phyloP scores from a whole-genome alignment of 805 yeast species.

The Candida golubevii region DNA sequence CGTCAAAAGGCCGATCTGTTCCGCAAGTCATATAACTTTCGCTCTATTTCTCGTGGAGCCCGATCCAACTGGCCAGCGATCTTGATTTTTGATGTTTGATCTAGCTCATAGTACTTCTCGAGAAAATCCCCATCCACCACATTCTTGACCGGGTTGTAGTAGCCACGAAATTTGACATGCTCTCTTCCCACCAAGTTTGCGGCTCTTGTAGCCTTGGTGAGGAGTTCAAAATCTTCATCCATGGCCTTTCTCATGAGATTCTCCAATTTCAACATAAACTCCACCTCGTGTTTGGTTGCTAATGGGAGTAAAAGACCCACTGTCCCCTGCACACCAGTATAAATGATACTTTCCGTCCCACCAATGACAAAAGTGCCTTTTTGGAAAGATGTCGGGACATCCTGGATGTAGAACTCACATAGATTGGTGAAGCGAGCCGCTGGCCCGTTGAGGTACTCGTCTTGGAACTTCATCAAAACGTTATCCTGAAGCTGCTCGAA shows the following conservation, averaged over 20 bases:
- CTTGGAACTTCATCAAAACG: conserved; percentile 25
- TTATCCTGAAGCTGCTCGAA: conserved; percentile 51
- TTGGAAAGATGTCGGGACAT: conserved; percentile 60
- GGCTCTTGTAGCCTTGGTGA: conserved; percentile 22
- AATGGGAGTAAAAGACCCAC: conserved; percentile 73
- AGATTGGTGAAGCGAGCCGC: conserved; percentile 46
- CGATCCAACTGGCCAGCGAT: conserved; percentile 43
- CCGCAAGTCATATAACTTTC: conserved; percentile 49
- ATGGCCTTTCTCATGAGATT: conserved; percentile 32
- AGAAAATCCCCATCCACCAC: conserved; percentile 87
- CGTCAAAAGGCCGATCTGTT: conserved; percentile 41
- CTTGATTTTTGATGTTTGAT: conserved; percentile 29
- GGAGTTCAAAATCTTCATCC: conserved; percentile 23
- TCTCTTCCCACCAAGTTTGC: conserved; percentile 57
- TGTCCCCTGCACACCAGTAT: conserved; percentile 78
- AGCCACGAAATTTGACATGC: conserved; percentile 65
- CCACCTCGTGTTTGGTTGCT: conserved; percentile 54
- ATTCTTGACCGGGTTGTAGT: conserved; percentile 72
- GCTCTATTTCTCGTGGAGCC: conserved; percentile 45
- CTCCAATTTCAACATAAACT: conserved; percentile 55
- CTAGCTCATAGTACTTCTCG: conserved; percentile 47
- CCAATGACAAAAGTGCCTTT: conserved; percentile 53
- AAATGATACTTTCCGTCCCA: conserved; percentile 63
- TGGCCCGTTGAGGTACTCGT: conserved; percentile 44
- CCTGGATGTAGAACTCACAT: conserved; percentile 64